Conservation (phyloP, 2,329 filamentous ascomycete genomes). For the Exophiala bonariae region DNA sequence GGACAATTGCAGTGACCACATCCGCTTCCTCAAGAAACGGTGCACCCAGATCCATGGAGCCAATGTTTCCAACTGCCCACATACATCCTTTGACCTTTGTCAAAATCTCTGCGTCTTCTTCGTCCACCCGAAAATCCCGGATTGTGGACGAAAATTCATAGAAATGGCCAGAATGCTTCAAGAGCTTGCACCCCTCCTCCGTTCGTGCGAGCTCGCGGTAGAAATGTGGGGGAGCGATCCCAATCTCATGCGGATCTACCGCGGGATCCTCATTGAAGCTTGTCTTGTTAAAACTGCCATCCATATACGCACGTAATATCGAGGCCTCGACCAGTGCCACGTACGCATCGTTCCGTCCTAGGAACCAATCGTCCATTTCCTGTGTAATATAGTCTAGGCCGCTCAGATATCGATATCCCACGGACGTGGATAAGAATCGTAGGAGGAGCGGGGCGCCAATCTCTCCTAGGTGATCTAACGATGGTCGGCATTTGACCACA, state of each 20-base stretch:
- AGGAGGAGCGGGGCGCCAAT: conserved; percentile 91
- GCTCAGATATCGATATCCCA: conserved; percentile 96
- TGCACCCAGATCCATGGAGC: conserved; percentile 94
- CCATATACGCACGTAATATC: conserved; percentile 75
- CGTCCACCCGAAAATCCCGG: conserved; percentile 79
- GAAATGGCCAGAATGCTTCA: conserved; percentile 93
- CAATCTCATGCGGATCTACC: conserved; percentile 59
- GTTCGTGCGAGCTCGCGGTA: conserved; percentile 94
- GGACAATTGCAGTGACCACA: conserved; percentile 81
- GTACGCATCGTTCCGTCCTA: conserved; percentile 95
- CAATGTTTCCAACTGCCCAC: conserved; percentile 97
- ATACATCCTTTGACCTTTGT: conserved; percentile 95
- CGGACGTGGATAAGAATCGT: conserved; percentile 90
- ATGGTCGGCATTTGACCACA: conserved; percentile 92
- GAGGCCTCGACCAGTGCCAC: conserved; percentile 95
- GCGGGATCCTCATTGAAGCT: conserved; percentile 53
- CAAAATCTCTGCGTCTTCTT: conserved; percentile 79
- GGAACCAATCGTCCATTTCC: conserved; percentile 99
- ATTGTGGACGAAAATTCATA: conserved; percentile 90
- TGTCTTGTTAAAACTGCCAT: conserved; percentile 47
- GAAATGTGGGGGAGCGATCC: conserved; percentile 87
- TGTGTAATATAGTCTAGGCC: conserved; percentile 98
- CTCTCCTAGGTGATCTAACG: conserved; percentile 91
- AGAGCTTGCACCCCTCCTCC: conserved; percentile 82
- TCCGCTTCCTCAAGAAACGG: conserved; percentile 89